Evolutionary conservation across 2,329 filamentous ascomycete genomes (phyloP), one percentile per base, ranked within the genome.

Genomic region (Corinectria fuckeliana): DNA sequence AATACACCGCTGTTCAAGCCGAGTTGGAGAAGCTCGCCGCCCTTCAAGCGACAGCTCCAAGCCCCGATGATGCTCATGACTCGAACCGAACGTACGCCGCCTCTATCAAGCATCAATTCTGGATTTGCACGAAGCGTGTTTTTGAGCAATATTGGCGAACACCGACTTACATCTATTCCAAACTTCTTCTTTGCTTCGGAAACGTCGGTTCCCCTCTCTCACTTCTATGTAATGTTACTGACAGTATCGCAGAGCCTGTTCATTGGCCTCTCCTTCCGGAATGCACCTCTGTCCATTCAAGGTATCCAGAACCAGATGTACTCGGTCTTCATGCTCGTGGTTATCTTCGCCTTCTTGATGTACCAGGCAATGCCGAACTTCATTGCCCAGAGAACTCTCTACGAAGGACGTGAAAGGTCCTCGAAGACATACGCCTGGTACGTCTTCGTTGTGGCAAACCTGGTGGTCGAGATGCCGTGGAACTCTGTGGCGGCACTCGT

Each of bases 281-380:
- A 60, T 26, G 49, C 58, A 5, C 53, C 58, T 16, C 49, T 60
- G 16, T 60, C 58, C 2, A 76, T 85, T 25, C 85, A 88, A 66
- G 88, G 88, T n/a, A 78, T 90, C n/a, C 86, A 89, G 67, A 88
- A 89, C 72, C 84, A 88, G 53, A 81, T 90, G 72, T 90, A 89
- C 72, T 79, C 80, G 62, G 85, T 88, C 58, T 90, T 91, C 76
- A 87, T 90, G 85, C 74, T 88, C 38, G 76, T 84, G 62, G 89
- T 85, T 21, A 86, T 90, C 71, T 90, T 91, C 71, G 83, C 84
- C 54, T 55, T 58, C 50, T 26, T 88, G 47, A 79, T 82, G 5
- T 81, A 87, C 62, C 84, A 87, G 61, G 84, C 85, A 8, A 89
- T 90, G 87, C 87, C 88, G 1, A 85, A 87, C 61, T 90, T 90